These are phyloP conservation scores for Pulveroboletus sp. DNA, from an alignment of 768 basidiomycete species.

Conservation along the genomic window DNA sequence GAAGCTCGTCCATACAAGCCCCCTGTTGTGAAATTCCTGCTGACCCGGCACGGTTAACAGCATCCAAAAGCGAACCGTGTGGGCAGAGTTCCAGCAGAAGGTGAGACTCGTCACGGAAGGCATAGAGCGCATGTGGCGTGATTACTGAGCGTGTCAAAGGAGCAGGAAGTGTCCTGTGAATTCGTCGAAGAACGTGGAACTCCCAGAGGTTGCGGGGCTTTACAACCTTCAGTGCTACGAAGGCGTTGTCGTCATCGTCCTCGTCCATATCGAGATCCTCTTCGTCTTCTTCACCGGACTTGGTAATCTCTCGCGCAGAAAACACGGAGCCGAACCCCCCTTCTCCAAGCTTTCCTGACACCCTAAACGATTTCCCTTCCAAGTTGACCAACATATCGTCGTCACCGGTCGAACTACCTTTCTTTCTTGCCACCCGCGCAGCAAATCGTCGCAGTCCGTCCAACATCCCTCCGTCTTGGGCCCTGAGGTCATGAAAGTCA, in stretches of 20 bases:
- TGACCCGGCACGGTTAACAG: conserved; percentile 78
- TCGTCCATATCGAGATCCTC: conserved; percentile 44
- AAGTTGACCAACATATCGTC: conserved; percentile 54
- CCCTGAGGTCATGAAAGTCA: conserved; percentile 57
- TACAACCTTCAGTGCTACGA: conserved; percentile 89
- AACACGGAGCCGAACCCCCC: conserved; percentile 98
- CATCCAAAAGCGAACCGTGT: conserved; percentile 89
- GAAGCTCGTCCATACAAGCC: conserved; percentile 83
- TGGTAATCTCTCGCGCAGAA: conserved; percentile 56
- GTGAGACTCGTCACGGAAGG: conserved; percentile 85
- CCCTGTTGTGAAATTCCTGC: conserved; percentile 78
- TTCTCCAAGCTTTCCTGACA: conserved; percentile 89
- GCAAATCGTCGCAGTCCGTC: conserved; percentile 72
- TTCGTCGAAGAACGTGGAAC: conserved; percentile 74
- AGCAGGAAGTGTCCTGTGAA: conserved; percentile 65
- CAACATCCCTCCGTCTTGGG: conserved; percentile 53
- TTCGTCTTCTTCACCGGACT: conserved; percentile 43
- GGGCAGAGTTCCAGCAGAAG: conserved; percentile 83
- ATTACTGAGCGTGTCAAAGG: conserved; percentile 66
- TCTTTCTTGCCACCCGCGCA: conserved; percentile 37
- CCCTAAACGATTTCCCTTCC: conserved; percentile 60
- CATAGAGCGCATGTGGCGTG: conserved; percentile 73
- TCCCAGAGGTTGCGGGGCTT: conserved; percentile 91
- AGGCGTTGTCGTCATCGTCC: conserved; percentile 47
- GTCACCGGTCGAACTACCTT: conserved; percentile 34